Conservation (phyloP, 2,329 filamentous ascomycete genomes). For the Phialophora macrospora region DNA sequence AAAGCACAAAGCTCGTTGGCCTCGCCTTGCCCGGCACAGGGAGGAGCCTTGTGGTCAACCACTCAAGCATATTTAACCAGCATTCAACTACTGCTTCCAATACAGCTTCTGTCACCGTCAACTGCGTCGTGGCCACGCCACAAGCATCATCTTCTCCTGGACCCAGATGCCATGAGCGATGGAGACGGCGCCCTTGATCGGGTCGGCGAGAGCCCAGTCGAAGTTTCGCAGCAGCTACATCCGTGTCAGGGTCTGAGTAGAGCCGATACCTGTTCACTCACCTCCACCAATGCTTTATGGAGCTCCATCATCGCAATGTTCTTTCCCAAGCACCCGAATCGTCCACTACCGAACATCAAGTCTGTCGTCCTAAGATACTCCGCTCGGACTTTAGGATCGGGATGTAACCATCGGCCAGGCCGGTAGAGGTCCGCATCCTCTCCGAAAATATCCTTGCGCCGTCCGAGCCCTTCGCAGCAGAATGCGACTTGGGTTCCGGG, state of each 20-base stretch:
- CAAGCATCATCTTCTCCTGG: not conserved
- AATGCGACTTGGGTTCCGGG: constrained; percentile 57
- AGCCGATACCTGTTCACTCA: too few species aligned
- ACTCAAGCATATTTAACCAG: too few species aligned
- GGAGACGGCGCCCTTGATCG: constrained; percentile 3
- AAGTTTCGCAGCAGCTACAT: constrained; percentile 20
- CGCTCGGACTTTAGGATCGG: constrained; percentile 14
- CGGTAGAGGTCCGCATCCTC: constrained; percentile 48
- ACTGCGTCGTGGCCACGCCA: too few species aligned
- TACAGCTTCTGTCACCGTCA: too few species aligned
- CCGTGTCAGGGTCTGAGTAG: not conserved
- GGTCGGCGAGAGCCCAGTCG: constrained; percentile 23
- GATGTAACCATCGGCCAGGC: constrained; percentile 38
- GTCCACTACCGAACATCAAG: constrained; percentile 24
- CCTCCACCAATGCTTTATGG: constrained; percentile 19
- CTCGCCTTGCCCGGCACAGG: too few species aligned
- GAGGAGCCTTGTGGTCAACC: too few species aligned
- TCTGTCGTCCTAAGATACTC: constrained; percentile 11
- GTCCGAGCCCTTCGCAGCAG: constrained; percentile 68
- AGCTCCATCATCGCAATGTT: constrained; percentile 27
- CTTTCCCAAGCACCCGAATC: constrained; percentile 25
- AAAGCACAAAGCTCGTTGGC: too few species aligned
- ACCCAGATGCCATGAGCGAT: constrained; percentile 9
- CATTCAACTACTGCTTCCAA: too few species aligned
- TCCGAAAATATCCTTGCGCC: constrained; percentile 60